These are phyloP conservation scores for Diplogelasinospora grovesii DNA, from an alignment of 495 filamentous ascomycete genomes.

Conservation along the genomic window DNA sequence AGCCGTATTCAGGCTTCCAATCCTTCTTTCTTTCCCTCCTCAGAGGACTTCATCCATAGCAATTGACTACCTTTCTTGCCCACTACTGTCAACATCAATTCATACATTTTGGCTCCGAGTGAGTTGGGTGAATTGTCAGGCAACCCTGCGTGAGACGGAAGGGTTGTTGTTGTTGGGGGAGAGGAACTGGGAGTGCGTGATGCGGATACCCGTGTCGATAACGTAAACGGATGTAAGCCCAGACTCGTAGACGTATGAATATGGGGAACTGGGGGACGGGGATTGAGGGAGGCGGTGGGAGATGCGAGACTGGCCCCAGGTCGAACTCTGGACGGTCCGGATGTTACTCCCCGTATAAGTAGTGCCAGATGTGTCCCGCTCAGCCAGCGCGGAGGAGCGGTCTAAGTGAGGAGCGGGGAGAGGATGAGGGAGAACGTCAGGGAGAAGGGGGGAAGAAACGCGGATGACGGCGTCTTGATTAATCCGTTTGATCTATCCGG, in stretches of 20 bases:
- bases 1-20: too few relatives aligned
- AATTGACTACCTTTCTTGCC: too few relatives aligned
- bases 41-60: too few relatives aligned
- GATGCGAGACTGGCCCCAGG: constrained; percentile 53
- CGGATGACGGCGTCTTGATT: constrained; percentile 1
- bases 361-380: too few relatives aligned
- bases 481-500: constrained; percentile 12
- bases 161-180: constrained; percentile 18
- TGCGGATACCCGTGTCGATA: constrained; percentile 50
- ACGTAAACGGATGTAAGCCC: constrained; percentile 48
- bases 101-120: too few relatives aligned
- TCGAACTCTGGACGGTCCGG: constrained; percentile 14
- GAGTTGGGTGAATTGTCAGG: too few relatives aligned
- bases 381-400: too few relatives aligned
- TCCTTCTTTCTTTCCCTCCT: too few relatives aligned
- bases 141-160: too few relatives aligned
- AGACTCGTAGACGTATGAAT: constrained; percentile 52
- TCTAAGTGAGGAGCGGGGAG: not conserved
- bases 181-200: constrained; percentile 45
- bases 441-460: not conserved
- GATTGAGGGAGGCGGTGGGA: constrained; percentile 36
- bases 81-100: too few relatives aligned
- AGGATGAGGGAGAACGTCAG: not conserved
- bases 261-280: too few relatives aligned
- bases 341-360: too few relatives aligned